Conservation (phyloP, 768 basidiomycete genomes). For the Trametes cubensis region DNA sequence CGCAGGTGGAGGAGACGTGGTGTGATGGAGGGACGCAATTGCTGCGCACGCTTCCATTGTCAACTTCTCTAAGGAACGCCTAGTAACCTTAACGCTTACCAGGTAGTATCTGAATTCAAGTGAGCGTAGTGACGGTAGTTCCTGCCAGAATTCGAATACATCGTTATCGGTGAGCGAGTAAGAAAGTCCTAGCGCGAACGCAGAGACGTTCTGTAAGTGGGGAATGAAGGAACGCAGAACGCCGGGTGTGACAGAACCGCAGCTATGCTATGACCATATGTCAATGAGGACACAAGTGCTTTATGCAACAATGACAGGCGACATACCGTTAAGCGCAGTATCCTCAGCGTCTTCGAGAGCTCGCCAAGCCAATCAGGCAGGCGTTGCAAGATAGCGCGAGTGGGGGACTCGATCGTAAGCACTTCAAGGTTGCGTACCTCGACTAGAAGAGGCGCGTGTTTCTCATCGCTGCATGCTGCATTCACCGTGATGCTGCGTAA, state of each 20-base stretch:
- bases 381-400: slow-evolving; percentile 25
- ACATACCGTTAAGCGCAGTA: slow-evolving; percentile 42
- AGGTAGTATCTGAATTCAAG: slow-evolving; percentile 55
- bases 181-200: slow-evolving; percentile 55
- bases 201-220: slow-evolving; percentile 37
- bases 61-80: slow-evolving; percentile 18
- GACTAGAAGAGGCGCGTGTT: slow-evolving; percentile 8
- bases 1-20: slow-evolving; percentile 34
- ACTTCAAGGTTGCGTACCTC: slow-evolving; percentile 23
- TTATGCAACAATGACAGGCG: too few relatives aligned
- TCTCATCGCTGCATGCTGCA: slow-evolving; percentile 15
- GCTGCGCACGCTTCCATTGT: slow-evolving; percentile 37
- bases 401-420: slow-evolving; percentile 29
- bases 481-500: slow-evolving; percentile 26
- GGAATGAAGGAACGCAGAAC: slow-evolving; percentile 50
- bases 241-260: slow-evolving; percentile 66
- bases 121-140: slow-evolving; percentile 42
- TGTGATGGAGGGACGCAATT: slow-evolving; percentile 33
- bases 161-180: slow-evolving; percentile 61
- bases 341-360: slow-evolving; percentile 39
- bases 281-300: too few relatives aligned
- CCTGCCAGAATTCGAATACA: slow-evolving; percentile 49
- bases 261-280: slow-evolving; percentile 47
- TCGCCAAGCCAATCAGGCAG: slow-evolving; percentile 44
- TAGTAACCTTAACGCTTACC: slow-evolving; percentile 38